Percentiles rank a stretch among this genome's conserved stretches.
Evolutionary conservation across 129 eudicot species (phyloP).

Genomic region (Tagetes erecta): DNA sequence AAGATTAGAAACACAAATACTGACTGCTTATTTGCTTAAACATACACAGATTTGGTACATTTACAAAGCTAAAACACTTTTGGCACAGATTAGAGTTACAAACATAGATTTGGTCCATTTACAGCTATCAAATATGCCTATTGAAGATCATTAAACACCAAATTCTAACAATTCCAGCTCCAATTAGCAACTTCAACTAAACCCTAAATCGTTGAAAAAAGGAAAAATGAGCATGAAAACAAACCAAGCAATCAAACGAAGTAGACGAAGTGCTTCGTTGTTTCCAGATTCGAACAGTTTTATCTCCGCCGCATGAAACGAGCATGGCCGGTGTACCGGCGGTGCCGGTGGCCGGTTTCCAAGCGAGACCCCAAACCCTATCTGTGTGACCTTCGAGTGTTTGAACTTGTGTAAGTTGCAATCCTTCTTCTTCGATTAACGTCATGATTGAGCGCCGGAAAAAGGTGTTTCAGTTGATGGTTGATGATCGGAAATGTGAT

Average conservation of each 20-base stretch:
- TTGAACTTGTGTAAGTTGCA: constrained; percentile 58
- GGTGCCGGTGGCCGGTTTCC: constrained; percentile 76
- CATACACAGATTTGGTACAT: too few relatives aligned
- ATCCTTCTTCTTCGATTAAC: constrained; percentile 44
- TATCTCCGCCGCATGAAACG: constrained; percentile 93
- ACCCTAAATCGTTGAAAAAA: constrained; percentile 20
- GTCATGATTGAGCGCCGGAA: constrained; percentile 36
- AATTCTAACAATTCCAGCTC: neutral
- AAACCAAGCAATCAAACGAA: constrained; percentile 71
- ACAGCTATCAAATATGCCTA: neutral
- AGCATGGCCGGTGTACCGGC: constrained; percentile 64
- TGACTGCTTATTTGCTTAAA: neutral
- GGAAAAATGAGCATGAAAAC: neutral
- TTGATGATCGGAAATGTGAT: neutral
- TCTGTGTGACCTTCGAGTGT: constrained; percentile 85
- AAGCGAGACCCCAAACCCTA: constrained; percentile 90
- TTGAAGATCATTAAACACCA: neutral
- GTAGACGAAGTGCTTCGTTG: constrained; percentile 55
- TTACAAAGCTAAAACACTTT: too few relatives aligned
- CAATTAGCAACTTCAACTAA: neutral
- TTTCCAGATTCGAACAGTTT: constrained; percentile 83
- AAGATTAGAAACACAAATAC: constrained; percentile 13
- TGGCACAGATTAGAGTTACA: neutral
- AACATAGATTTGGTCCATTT: neutral
- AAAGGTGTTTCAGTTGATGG: constrained; percentile 5